These are phyloP conservation scores for Phytophthora rubi DNA, from an alignment of 352 stramenopile species.

Conservation along the genomic window DNA sequence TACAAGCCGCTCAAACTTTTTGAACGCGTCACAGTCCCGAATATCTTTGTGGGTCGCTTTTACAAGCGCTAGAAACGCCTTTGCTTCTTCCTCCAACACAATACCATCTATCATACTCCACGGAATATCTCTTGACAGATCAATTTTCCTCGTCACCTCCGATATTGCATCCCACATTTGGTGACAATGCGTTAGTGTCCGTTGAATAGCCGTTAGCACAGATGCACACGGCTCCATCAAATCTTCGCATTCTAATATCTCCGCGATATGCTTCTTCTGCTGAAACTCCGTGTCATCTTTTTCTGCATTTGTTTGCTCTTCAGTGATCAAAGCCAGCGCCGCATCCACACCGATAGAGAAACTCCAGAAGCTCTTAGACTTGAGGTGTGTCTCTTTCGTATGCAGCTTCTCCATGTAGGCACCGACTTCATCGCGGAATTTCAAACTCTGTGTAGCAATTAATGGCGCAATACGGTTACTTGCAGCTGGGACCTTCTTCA, in stretches of 20 bases:
- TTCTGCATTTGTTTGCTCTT: conserved; percentile 45
- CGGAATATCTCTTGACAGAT: conserved; percentile 86
- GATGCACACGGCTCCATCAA: conserved; percentile 83
- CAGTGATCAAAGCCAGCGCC: conserved; percentile 50
- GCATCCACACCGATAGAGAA: conserved; percentile 53
- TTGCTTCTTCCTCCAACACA: conserved; percentile 94
- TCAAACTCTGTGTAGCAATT: conserved; percentile 64
- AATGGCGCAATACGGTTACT: conserved; percentile 72
- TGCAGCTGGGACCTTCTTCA: conserved; percentile 67
- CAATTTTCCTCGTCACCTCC: conserved; percentile 90
- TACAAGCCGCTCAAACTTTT: conserved; percentile 80
- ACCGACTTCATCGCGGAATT: conserved; percentile 78
- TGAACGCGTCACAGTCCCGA: conserved; percentile 92
- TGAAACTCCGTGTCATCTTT: conserved; percentile 47
- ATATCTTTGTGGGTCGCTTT: conserved; percentile 92
- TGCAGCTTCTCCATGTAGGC: conserved; percentile 85
- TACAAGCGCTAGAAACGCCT: conserved; percentile 83
- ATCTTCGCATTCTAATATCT: conserved; percentile 93
- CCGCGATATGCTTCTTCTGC: conserved; percentile 87
- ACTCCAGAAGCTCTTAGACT: conserved; percentile 67
- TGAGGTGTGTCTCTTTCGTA: conserved; percentile 55
- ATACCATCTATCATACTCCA: conserved; percentile 93
- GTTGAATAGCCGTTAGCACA: conserved; percentile 79
- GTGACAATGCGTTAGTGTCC: conserved; percentile 74
- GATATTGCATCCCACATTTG: conserved; percentile 90